Evolutionary conservation across 164 flowering plant species (phyloP).

Genomic region (Magnolia changhungtana): DNA sequence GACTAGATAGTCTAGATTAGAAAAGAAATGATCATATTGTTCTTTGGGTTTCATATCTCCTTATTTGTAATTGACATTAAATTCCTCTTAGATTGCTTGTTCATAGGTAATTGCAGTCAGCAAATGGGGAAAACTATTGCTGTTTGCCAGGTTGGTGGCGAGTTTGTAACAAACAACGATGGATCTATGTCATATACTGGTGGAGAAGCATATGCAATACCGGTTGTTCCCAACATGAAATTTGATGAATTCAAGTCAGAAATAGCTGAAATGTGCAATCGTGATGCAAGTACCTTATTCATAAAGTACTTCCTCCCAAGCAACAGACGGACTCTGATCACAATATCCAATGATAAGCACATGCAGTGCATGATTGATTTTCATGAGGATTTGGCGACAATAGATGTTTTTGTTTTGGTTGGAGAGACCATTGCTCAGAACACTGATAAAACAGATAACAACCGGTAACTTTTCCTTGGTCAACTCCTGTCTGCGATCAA

Average conservation of each 20-base stretch:
- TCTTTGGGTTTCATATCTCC: background rate
- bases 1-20: too few relatives aligned
- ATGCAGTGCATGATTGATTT: constrained; percentile 67
- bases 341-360: constrained; percentile 23
- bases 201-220: constrained; percentile 78
- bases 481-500: background rate
- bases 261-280: constrained; percentile 59
- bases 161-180: constrained; percentile 56
- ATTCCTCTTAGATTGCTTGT: background rate
- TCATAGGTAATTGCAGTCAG: background rate
- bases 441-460: background rate
- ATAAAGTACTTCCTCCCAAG: constrained; percentile 80
- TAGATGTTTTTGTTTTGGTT: constrained; percentile 56
- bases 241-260: constrained; percentile 60
- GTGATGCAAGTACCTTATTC: constrained; percentile 35
- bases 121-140: constrained; percentile 1
- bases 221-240: constrained; percentile 44
- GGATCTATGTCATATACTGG: constrained; percentile 61
- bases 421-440: constrained; percentile 35
- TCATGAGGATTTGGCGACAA: constrained; percentile 50
- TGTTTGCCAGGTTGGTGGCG: constrained; percentile 56
- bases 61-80: too few relatives aligned
- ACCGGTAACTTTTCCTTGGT: background rate
- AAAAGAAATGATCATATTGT: too few relatives aligned
- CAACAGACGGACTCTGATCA: constrained; percentile 59